These are phyloP conservation scores for Penicillium griseofulvum DNA, from an alignment of 2,329 filamentous ascomycete species.

Conservation along the genomic window DNA sequence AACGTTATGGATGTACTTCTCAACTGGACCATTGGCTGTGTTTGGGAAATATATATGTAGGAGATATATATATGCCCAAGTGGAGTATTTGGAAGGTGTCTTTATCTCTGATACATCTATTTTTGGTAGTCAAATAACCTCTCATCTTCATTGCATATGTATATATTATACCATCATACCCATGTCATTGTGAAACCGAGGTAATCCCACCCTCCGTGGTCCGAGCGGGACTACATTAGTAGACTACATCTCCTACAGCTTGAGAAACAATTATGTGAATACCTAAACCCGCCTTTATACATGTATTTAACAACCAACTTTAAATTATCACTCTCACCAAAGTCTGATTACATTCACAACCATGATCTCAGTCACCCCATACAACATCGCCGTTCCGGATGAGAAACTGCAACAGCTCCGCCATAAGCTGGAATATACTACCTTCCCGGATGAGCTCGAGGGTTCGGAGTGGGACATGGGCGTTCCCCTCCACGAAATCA, in stretches of 20 bases:
- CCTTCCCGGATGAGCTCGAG: conserved; percentile 59
- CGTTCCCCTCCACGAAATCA: conserved; percentile 54
- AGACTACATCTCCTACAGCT: not conserved
- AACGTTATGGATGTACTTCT: too few relatives aligned
- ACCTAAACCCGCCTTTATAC: not conserved
- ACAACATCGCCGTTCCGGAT: conserved; percentile 54
- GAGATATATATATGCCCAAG: too few relatives aligned
- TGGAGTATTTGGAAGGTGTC: too few relatives aligned
- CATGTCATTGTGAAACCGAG: not conserved
- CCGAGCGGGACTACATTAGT: not conserved
- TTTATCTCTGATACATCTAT: too few relatives aligned
- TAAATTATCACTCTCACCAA: not conserved
- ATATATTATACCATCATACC: too few relatives aligned
- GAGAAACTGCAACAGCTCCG: conserved; percentile 53
- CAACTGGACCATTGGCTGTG: too few relatives aligned
- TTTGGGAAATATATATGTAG: too few relatives aligned
- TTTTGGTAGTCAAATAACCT: not conserved
- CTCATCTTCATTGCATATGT: too few relatives aligned
- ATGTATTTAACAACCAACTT: not conserved
- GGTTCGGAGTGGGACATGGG: conserved; percentile 57
- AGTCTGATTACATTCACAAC: not conserved
- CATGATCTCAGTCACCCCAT: conserved; percentile 35
- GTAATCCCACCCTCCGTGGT: not conserved
- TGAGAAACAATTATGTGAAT: not conserved
- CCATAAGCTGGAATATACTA: conserved; percentile 53